Conservation (phyloP, 169 alveolate genomes). For the Plasmodium reichenowi region DNA sequence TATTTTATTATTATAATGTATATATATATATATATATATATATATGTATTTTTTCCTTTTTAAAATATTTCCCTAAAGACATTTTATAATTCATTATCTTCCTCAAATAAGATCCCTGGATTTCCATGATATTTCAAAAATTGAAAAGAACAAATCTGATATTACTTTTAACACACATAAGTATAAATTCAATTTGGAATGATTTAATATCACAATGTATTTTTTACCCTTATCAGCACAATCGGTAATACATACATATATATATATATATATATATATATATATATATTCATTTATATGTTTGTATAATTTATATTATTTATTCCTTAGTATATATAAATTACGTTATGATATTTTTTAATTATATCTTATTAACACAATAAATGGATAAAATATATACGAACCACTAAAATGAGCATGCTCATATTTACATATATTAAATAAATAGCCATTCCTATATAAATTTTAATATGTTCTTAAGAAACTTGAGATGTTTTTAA, state of each 20-base stretch:
- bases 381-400: too few relatives aligned
- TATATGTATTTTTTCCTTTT: background rate
- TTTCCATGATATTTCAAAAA: slow-evolving; percentile 63
- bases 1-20: background rate
- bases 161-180: slow-evolving; percentile 69
- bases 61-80: background rate
- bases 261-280: background rate
- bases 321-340: background rate
- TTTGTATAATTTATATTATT: background rate
- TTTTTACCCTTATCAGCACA: background rate
- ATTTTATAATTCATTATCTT: slow-evolving; percentile 54
- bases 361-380: too few relatives aligned
- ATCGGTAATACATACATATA: background rate
- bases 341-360: too few relatives aligned
- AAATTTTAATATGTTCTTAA: too few relatives aligned
- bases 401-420: too few relatives aligned
- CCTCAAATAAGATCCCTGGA: slow-evolving; percentile 74
- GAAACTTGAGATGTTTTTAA: too few relatives aligned
- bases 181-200: slow-evolving; percentile 56
- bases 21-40: background rate
- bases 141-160: slow-evolving; percentile 65
- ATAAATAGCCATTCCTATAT: too few relatives aligned
- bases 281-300: background rate
- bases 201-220: background rate
- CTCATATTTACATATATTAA: too few relatives aligned